These are phyloP conservation scores for Rugosomyces carneus DNA, from an alignment of 1,284 basidiomycete species.

Conservation along the genomic window DNA sequence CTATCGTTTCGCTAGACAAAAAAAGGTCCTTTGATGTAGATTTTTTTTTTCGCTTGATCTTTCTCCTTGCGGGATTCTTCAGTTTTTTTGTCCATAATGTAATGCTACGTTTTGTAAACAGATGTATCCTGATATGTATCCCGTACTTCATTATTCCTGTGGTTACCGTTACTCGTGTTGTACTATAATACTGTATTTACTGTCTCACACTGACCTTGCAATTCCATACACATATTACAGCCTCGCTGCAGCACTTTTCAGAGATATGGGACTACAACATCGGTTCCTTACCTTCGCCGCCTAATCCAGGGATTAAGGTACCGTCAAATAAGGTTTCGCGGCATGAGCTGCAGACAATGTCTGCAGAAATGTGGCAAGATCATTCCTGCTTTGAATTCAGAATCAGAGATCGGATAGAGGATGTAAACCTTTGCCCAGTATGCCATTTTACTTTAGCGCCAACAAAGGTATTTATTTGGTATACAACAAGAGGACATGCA, in stretches of 20 bases:
- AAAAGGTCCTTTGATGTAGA: not conserved
- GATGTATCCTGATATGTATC: not conserved
- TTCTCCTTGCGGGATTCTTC: not conserved
- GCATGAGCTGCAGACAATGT: not conserved
- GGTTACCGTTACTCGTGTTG: not conserved
- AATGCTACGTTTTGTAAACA: not conserved
- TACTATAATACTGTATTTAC: not conserved
- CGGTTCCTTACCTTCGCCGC: not conserved
- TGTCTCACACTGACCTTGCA: not conserved
- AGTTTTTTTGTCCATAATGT: not conserved
- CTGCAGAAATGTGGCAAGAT: not conserved
- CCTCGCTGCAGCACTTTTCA: not conserved
- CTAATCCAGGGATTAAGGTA: not conserved
- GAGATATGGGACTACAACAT: not conserved
- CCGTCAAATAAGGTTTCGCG: not conserved
- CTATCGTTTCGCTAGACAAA: conserved; percentile 6
- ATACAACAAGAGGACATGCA: too few relatives aligned
- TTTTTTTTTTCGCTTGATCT: not conserved
- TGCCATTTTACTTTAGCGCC: too few relatives aligned
- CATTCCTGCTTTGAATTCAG: not conserved
- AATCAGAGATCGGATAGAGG: too few relatives aligned
- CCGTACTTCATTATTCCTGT: not conserved
- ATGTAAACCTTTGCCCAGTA: too few relatives aligned
- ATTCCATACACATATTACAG: not conserved
- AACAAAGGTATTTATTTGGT: too few relatives aligned